These are phyloP conservation scores for Corynascus novoguineensis DNA, from an alignment of 495 filamentous ascomycete genomes.

Conservation along the genomic window DNA sequence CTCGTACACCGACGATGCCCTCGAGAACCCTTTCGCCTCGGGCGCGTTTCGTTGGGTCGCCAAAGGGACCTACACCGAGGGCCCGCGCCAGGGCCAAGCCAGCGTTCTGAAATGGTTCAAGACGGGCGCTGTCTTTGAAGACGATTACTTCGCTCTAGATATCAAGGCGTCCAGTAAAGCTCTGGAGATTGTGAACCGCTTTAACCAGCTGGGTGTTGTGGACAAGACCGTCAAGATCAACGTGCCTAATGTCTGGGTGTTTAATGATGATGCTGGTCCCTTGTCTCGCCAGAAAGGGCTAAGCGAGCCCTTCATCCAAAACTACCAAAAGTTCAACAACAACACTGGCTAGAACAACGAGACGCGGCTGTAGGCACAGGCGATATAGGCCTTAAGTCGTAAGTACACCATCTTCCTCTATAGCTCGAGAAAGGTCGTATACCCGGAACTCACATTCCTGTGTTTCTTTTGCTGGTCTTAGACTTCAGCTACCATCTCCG, in stretches of 20 bases:
- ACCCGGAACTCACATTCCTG: too few species aligned
- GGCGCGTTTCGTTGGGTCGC: slow-evolving; percentile 34
- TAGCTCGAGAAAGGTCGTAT: too few species aligned
- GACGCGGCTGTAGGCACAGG: slow-evolving; percentile 22
- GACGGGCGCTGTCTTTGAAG: slow-evolving; percentile 24
- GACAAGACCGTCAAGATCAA: slow-evolving; percentile 31
- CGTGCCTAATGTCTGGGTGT: slow-evolving; percentile 28
- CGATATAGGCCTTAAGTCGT: too few species aligned
- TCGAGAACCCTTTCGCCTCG: slow-evolving; percentile 23
- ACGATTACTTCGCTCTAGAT: slow-evolving; percentile 32
- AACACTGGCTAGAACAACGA: slow-evolving; percentile 35
- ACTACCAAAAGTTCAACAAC: slow-evolving; percentile 42
- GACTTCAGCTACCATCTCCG: slow-evolving; percentile 39
- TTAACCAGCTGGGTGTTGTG: slow-evolving; percentile 29
- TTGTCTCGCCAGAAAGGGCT: slow-evolving; percentile 22
- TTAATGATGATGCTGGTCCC: background rate
- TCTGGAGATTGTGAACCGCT: slow-evolving; percentile 33
- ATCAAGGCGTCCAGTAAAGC: slow-evolving; percentile 32
- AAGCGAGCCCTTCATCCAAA: slow-evolving; percentile 34
- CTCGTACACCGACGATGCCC: background rate
- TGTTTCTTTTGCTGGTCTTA: too few species aligned
- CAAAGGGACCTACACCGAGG: slow-evolving; percentile 26
- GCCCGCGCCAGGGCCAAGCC: slow-evolving; percentile 21
- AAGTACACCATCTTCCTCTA: too few species aligned
- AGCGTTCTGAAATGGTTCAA: slow-evolving; percentile 38